Base-by-base conservation (phyloP, 768 basidiomycete species). In the Pisolithus marmoratus region DNA sequence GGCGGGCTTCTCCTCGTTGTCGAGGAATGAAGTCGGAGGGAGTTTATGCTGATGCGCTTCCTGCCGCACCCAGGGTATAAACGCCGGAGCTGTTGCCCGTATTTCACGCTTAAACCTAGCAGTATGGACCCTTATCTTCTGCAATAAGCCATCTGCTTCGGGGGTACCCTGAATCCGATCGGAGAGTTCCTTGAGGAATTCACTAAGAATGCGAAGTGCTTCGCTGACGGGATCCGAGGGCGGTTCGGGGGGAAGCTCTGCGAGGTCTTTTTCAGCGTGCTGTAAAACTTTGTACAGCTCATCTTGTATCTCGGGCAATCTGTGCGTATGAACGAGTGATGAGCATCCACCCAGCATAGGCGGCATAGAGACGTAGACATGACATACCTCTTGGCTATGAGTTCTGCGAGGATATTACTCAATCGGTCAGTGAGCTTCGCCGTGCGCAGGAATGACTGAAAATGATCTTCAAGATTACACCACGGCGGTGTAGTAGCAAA, bases 221-320 rank as follows among this genome's bases (percentile, higher is more conserved):
- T 87, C 84, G n/a, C 73, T 73, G 1, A 79, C 63, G 0, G 84
- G 77, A 43, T 87, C 77, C 0, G 54, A 58, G 0, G 85, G 81
- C 0, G 84, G 84, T 0, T 76, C 72, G 24, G 66, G 74, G 0
- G 85, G 84, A 1, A 79, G 66, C 15, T 50, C 26, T 0, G 51
- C 46, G 1, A 77, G 40, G 6, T 59, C 63, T 0, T 60, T 52
- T 2, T 75, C 70, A 0, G 80, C 75, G 7, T 60, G 66, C 0
- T 62, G 54, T 1, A 85, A 74, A 1, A 74, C 65, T 0, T 63
- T 68, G 24, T 77, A 72, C 27, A 87, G 64, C 52, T 87, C 85
- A 0, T 78, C 70, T 46, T 81, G 77, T 8, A 87, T 80, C 52
- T 77, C 67, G 0, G 87, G 85, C 0, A 89, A 71, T 42, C 87